Base-by-base conservation (phyloP, 257 asterid species). In the Solanum dulcamara region DNA sequence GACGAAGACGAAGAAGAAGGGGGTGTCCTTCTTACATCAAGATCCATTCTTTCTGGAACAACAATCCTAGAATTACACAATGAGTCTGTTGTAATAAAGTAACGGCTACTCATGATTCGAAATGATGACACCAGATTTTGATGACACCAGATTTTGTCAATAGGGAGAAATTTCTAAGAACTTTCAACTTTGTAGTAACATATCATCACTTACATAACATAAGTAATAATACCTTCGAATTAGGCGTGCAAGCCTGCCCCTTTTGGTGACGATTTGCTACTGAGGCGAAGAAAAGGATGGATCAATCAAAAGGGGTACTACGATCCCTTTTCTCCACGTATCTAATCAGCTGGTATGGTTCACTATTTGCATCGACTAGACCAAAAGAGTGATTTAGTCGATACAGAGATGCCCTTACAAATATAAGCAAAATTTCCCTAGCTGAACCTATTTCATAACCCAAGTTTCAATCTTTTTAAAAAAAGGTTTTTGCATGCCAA, bases 61-160 rank as follows among this genome's bases (percentile, higher is more conserved):
- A 77, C 67, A 30, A 85, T 86, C 24, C 91, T 90, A 7, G 91
- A 86, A 57, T 72, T 90, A 88, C 95, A 93, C 10, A 90, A 80
- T 48, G 93, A 88, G 67, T 92, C 97, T 20, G 95, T 89, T 4
- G 95, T 85, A 72, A 92, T 87, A 26, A 92, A 84, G 57, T 89
- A 90, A 42, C 98, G 87, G 8, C 90, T 59, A 85, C 87, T 94
- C 98, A 93, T 70, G 80, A 70, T 94, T 70, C 20, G 14, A 62
- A 24, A 72, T 28, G 24, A 59, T 57, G 26, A 53, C 11, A 53
- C 50, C 2, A 8, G 79, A 17, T 15, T 44, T 44, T 35, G 79
- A n/a, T n/a, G n/a, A n/a, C n/a, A n/a, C 32, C 7, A 18, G 66
- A 9, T 9, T 33, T 77, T 46, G 83, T 26, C 83, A 46, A 28